These are phyloP conservation scores for Cyberlindnera euphorbiae DNA, from an alignment of 805 yeast genomes.

Conservation along the genomic window DNA sequence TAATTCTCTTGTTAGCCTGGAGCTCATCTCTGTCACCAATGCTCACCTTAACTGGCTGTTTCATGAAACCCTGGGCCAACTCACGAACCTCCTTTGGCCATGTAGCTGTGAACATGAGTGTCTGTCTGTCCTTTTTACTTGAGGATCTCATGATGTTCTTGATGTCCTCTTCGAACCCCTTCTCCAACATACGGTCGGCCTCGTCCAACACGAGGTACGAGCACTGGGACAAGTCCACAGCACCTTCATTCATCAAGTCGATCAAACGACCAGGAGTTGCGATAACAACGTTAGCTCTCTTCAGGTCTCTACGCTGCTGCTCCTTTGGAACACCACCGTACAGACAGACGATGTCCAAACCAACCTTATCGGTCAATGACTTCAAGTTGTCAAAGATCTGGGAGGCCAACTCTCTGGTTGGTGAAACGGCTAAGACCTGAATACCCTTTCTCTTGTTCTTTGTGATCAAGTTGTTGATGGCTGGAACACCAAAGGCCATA, in stretches of 20 bases:
- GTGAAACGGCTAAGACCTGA: conserved; percentile 82
- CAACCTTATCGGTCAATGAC: conserved; percentile 52
- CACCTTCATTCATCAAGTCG: conserved; percentile 86
- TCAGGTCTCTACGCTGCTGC: conserved; percentile 72
- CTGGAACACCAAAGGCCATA: conserved; percentile 96
- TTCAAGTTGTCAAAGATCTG: conserved; percentile 86
- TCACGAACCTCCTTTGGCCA: conserved; percentile 99
- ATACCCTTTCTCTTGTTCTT: conserved; percentile 39
- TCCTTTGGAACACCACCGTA: conserved; percentile 98
- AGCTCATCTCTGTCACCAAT: conserved; percentile 94
- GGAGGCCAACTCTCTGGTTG: conserved; percentile 95
- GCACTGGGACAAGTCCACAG: conserved; percentile 61
- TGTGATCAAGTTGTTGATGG: conserved; percentile 61
- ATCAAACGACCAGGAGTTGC: conserved; percentile 98
- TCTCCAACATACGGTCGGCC: conserved; percentile 98
- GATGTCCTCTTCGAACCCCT: conserved; percentile 97
- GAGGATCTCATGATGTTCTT: conserved; percentile 70
- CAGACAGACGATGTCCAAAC: conserved; percentile 71
- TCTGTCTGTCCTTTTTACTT: conserved; percentile 58
- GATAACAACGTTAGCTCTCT: conserved; percentile 70
- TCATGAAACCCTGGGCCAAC: conserved; percentile 82
- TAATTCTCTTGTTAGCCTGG: conserved; percentile 89
- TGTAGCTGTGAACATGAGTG: conserved; percentile 99
- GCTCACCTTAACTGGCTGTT: conserved; percentile 78
- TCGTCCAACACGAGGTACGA: conserved; percentile 88